Evolutionary conservation across 768 basidiomycete genomes (phyloP), one percentile per base, ranked within the genome.

Genomic region (Hericium erinaceus): DNA sequence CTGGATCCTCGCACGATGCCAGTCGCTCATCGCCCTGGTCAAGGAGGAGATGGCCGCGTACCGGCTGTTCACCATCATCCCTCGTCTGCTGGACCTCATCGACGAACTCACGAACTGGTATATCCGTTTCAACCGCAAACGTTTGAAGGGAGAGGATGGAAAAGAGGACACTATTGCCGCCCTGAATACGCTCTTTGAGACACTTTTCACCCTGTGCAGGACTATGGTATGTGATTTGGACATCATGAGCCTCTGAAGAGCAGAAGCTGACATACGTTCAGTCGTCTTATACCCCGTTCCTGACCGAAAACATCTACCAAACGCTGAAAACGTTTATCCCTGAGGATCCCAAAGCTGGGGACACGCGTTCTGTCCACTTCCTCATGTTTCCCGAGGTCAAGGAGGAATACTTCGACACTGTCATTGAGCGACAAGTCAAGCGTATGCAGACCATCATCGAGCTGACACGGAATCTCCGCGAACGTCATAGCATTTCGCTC

Each of bases 41-140:
- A 83, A 84, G 59, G 78, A 87, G 67, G 95, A 99, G 75, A 99
- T 98, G 97, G 87, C 89, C 12, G 92, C 94, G 16, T 99, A 99
- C 73, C 82, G 95, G 61, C 81, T 99, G 13, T 98, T 98, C 74
- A 98, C 93, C 61, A 89, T 99, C 75, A 92, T 98, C 61, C 94
- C 94, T n/a, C 84, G 92, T 38, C 77, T 98, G 44, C 77, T 98
- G 58, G 88, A 90, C 61, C 84, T 99, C 58, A 81, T 99, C 33
- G 92, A 95, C 63, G 97, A 98, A 70, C 78, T 98, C 58, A 99
- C 97, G 20, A 99, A 99, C 69, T 98, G 95, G 94, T 99, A 99
- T 73, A 98, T 99, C 68, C 92, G 97, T 51, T 98, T 98, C 77
- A 99, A 99, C 73, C 85, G 97, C 48, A 87, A 87, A 63, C 82